Conservation (phyloP, 2,329 filamentous ascomycete genomes). For the Fusarium marasasianum region DNA sequence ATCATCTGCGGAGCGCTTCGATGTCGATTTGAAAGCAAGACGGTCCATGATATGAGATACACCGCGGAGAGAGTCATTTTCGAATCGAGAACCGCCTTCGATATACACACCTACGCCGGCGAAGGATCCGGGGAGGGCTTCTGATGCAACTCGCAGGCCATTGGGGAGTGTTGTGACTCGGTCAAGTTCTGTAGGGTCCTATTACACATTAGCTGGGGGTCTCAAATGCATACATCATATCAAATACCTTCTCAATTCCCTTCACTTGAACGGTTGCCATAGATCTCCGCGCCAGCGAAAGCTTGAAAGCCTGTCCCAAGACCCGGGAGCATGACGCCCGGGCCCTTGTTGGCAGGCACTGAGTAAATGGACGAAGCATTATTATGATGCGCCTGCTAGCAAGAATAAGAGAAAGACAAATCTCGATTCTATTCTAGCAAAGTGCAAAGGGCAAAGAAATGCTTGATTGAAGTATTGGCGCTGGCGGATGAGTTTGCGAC, state of each 20-base stretch:
- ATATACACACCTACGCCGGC: slow-evolving; percentile 95
- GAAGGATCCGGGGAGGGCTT: slow-evolving; percentile 93
- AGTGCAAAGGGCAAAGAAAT: slow-evolving; percentile 12
- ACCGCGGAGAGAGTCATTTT: slow-evolving; percentile 84
- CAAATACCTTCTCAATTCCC: slow-evolving; percentile 49
- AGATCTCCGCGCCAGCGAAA: slow-evolving; percentile 37
- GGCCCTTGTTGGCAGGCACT: slow-evolving; percentile 45
- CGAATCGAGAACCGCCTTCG: slow-evolving; percentile 93
- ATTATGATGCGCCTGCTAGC: slow-evolving; percentile 11
- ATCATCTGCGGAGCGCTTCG: slow-evolving; percentile 75
- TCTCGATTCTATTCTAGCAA: slow-evolving; percentile 22
- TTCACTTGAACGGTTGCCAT: slow-evolving; percentile 49
- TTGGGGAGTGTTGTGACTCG: slow-evolving; percentile 89
- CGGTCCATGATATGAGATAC: slow-evolving; percentile 97
- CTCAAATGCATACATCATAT: accelerated
- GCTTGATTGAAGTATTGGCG: slow-evolving; percentile 11
- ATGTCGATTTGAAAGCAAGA: slow-evolving; percentile 91
- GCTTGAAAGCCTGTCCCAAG: slow-evolving; percentile 35
- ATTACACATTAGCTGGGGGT: not conserved
- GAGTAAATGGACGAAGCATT: slow-evolving; percentile 51
- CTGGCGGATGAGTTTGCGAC: slow-evolving; percentile 39
- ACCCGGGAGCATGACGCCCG: slow-evolving; percentile 39
- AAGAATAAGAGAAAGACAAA: not conserved
- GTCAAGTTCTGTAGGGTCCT: slow-evolving; percentile 86
- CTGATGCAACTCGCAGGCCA: slow-evolving; percentile 92